A percentile compares a stretch with the other conserved stretches of the same genome.
Conservation (phyloP, 2,329 filamentous ascomycete species). For the Metarhizium humberi region DNA sequence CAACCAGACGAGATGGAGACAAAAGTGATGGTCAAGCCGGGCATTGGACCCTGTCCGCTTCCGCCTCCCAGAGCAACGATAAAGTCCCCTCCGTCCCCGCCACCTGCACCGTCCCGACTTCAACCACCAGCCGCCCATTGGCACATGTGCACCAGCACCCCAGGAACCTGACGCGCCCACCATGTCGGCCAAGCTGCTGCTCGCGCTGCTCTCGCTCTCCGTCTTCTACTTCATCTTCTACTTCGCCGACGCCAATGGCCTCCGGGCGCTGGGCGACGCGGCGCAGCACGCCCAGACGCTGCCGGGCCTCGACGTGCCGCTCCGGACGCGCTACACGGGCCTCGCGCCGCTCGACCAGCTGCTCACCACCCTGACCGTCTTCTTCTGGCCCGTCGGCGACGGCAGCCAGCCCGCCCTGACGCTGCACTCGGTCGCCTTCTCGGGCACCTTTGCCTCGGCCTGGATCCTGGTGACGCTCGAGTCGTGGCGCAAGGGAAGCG, state of each 20-base stretch:
- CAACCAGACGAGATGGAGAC: too few relatives aligned
- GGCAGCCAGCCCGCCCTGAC: constrained; percentile 7
- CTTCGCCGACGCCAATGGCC: constrained; percentile 9
- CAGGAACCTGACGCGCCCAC: not conserved
- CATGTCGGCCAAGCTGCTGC: constrained; percentile 9
- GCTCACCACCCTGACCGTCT: constrained; percentile 9
- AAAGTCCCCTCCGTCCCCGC: too few relatives aligned
- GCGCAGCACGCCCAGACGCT: constrained; percentile 1
- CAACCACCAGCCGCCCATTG: too few relatives aligned
- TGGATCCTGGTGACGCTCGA: constrained; percentile 12
- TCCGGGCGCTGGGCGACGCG: constrained; percentile 3
- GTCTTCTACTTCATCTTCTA: constrained; percentile 13
- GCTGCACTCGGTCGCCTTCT: constrained; percentile 12
- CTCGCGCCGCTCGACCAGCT: constrained; percentile 6
- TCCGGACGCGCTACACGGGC: constrained; percentile 10
- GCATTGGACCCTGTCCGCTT: too few relatives aligned
- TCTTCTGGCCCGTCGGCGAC: constrained; percentile 12
- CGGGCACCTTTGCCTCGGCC: constrained; percentile 10
- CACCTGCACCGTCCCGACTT: too few relatives aligned
- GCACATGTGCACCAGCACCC: too few relatives aligned
- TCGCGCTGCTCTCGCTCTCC: constrained; percentile 8
- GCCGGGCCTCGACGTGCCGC: constrained; percentile 8
- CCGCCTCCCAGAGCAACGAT: too few relatives aligned
- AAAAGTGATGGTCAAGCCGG: too few relatives aligned
- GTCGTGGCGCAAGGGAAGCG: constrained; percentile 11